These are phyloP conservation scores for Aspergillus awamori DNA, from an alignment of 2,329 filamentous ascomycete genomes.

Conservation along the genomic window DNA sequence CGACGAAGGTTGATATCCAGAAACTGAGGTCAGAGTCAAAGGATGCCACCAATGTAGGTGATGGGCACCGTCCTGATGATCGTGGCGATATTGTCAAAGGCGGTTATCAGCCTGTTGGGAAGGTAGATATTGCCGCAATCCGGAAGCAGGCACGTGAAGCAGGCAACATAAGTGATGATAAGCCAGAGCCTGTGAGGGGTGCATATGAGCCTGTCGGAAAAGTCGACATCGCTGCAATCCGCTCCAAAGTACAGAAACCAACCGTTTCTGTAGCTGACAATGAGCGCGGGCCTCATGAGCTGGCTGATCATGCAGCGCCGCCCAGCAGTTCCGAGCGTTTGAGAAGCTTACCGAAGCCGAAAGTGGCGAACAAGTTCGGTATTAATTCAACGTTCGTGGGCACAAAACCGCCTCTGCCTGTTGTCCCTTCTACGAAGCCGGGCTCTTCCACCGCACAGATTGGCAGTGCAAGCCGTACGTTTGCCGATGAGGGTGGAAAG, in stretches of 20 bases:
- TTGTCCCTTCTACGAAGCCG: constrained; percentile 65
- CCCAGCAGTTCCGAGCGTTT: constrained; percentile 80
- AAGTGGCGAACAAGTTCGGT: constrained; percentile 87
- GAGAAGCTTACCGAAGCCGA: constrained; percentile 88
- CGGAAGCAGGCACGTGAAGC: constrained; percentile 70
- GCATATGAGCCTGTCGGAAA: constrained; percentile 94
- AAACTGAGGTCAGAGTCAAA: constrained; percentile 74
- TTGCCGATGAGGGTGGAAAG: constrained; percentile 92
- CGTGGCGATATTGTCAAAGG: constrained; percentile 73
- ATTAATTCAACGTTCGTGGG: constrained; percentile 73
- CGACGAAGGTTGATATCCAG: constrained; percentile 91
- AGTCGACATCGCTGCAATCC: constrained; percentile 94
- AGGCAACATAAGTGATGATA: constrained; percentile 64
- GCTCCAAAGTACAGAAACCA: constrained; percentile 75
- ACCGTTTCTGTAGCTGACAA: constrained; percentile 29
- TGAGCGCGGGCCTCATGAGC: constrained; percentile 49
- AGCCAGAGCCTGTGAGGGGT: constrained; percentile 84
- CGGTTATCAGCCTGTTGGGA: constrained; percentile 89
- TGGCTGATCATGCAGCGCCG: constrained; percentile 63
- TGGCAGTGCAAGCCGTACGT: constrained; percentile 83
- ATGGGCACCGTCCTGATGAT: constrained; percentile 51
- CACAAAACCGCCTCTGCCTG: constrained; percentile 84
- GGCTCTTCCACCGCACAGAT: constrained; percentile 61
- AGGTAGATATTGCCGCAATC: constrained; percentile 95
- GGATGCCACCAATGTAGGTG: constrained; percentile 58